Base-by-base conservation (phyloP, 1,139 yeast species). In the Cylindricascospora bacillispora region DNA sequence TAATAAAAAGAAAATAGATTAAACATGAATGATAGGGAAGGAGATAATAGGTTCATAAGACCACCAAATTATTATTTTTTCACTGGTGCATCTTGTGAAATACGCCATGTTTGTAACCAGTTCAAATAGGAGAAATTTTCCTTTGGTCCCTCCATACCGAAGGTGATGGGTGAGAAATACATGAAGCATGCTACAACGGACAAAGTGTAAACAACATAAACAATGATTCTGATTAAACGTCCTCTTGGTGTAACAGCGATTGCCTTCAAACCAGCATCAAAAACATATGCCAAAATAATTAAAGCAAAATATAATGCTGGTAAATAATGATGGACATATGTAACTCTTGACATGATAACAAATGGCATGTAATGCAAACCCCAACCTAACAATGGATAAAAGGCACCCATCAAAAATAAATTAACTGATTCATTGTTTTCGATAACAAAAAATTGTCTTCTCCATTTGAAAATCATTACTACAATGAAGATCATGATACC, bases 341-440 rank as follows among this genome's bases (percentile, higher is more conserved):
- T 79, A 31, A 79, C 89, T 61, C 93, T 68, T 4, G 81, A 80
- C 93, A 79, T 79, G 25, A 76, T 48, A 4, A 73, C 71, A 44
- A 79, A 79, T 14, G 93, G 93, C 49, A 77, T 56, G 57, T 66
- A 92, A 59, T 92, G 98, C 56, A 89, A 66, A 40, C 83, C 76
- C 98, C 98, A 92, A 19, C 95, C 98, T 33, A 89, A 59, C 63
- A 86, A 73, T 33, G 98, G 78, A 46, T 83, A 80, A 32, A 89
- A 54, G 45, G 95, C 98, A 35, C 93, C 93, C 70, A 83, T 73
- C 27, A 72, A 52, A 52, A 70, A 69, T 22, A 59, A 38, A 42
- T 67, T 61, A 22, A 58, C 45, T 28, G 59, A 57, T 20, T 52
- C 49, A 6, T 53, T 35, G 17, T 45, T 43, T 3, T 35, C 32